Percentiles rank a stretch among this genome's conserved stretches.
These are phyloP conservation scores for Mortierella sp. DNA, from an alignment of 371 early-diverging fungal genomes.

Conservation along the genomic window DNA sequence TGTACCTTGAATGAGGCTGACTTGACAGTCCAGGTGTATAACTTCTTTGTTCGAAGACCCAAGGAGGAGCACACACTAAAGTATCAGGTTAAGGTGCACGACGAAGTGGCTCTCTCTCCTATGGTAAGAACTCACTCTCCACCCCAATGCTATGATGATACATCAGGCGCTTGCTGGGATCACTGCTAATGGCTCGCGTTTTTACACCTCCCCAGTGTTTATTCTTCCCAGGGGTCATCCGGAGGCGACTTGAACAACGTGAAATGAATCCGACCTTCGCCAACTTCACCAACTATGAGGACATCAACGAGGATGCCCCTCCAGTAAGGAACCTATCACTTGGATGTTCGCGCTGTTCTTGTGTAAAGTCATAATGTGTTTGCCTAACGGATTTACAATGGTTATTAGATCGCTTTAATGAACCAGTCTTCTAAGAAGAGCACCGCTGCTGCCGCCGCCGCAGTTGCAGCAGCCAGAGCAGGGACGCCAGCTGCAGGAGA, in stretches of 20 bases:
- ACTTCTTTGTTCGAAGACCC: slow-evolving; percentile 83
- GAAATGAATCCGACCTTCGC: slow-evolving; percentile 41
- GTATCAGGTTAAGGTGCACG: slow-evolving; percentile 87
- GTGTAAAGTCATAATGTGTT: not conserved
- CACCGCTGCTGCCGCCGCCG: slow-evolving; percentile 35
- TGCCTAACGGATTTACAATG: not conserved
- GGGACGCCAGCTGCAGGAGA: slow-evolving; percentile 36
- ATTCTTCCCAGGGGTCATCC: slow-evolving; percentile 68
- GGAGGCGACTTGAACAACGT: slow-evolving; percentile 52
- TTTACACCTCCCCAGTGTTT: slow-evolving; percentile 50
- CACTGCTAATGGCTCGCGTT: too few relatives aligned
- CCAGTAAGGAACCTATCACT: slow-evolving; percentile 27
- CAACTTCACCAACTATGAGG: slow-evolving; percentile 39
- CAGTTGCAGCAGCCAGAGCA: slow-evolving; percentile 37
- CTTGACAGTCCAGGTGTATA: slow-evolving; percentile 81
- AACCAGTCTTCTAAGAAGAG: slow-evolving; percentile 41
- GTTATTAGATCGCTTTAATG: slow-evolving; percentile 18
- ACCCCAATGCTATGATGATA: too few relatives aligned
- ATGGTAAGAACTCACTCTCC: slow-evolving; percentile 56
- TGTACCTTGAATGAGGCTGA: slow-evolving; percentile 87
- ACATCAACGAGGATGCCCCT: slow-evolving; percentile 52
- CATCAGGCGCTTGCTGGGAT: too few relatives aligned
- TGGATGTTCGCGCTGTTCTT: not conserved
- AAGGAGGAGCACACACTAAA: slow-evolving; percentile 71
- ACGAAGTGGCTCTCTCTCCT: slow-evolving; percentile 86